Conservation (phyloP, 306 rosid species). For the Urtica urens region DNA sequence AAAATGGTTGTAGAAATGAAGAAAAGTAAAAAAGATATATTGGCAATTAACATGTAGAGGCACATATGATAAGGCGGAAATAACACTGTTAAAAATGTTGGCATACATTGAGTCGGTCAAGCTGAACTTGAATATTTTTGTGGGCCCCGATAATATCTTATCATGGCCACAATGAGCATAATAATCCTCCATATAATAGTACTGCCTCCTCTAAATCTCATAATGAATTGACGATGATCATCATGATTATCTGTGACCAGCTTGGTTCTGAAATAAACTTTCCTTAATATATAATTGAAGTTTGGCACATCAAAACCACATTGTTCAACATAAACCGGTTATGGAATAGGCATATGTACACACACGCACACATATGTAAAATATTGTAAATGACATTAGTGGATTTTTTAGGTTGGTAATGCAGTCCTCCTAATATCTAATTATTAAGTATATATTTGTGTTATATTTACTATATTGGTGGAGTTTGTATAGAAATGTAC, state of each 20-base stretch:
- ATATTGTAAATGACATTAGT: background rate
- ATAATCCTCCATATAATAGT: background rate
- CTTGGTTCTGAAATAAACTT: background rate
- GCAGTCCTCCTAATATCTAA: background rate
- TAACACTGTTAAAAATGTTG: no score
- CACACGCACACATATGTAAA: no score
- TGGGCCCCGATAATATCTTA: background rate
- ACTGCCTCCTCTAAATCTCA: background rate
- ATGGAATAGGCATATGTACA: conserved; percentile 10
- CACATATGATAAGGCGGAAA: no score
- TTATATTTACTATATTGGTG: background rate
- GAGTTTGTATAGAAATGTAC: background rate
- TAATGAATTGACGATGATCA: no score
- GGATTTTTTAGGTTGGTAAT: conserved; percentile 8
- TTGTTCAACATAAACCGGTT: background rate
- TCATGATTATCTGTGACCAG: background rate
- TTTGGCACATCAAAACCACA: background rate
- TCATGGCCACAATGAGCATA: background rate
- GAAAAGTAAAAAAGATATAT: no score
- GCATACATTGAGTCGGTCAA: no score
- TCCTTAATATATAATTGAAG: background rate
- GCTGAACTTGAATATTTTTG: no score
- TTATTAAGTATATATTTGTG: background rate
- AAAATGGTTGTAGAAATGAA: no score
- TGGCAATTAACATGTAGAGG: no score